These are phyloP conservation scores for Botrytis squamosa DNA, from an alignment of 2,329 filamentous ascomycete genomes.

Conservation along the genomic window DNA sequence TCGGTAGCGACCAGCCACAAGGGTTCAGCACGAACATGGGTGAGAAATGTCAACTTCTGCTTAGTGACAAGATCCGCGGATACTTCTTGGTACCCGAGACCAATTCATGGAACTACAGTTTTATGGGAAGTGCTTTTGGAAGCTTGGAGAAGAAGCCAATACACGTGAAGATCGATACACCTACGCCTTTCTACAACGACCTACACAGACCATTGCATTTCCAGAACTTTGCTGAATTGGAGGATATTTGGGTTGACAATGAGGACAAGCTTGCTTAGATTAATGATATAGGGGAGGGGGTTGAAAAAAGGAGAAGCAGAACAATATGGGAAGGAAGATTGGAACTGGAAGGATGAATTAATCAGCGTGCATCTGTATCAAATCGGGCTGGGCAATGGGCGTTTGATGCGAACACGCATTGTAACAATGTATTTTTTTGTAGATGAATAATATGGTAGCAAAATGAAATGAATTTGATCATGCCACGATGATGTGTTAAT, in stretches of 20 bases:
- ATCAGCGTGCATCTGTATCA: slow-evolving; percentile 14
- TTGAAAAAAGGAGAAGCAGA: not conserved
- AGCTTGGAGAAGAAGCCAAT: slow-evolving; percentile 87
- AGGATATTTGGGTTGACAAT: slow-evolving; percentile 94
- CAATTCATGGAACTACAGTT: slow-evolving; percentile 94
- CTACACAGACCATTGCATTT: slow-evolving; percentile 93
- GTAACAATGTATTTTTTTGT: slow-evolving; percentile 9
- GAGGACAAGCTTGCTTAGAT: slow-evolving; percentile 86
- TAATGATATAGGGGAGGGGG: not conserved
- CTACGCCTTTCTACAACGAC: slow-evolving; percentile 85
- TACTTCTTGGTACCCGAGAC: slow-evolving; percentile 95
- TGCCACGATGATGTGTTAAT: not conserved
- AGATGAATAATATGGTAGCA: slow-evolving; percentile 16
- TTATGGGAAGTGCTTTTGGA: slow-evolving; percentile 88
- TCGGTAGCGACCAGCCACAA: slow-evolving; percentile 85
- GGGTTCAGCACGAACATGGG: slow-evolving; percentile 92
- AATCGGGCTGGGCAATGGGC: slow-evolving; percentile 4
- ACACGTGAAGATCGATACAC: slow-evolving; percentile 91
- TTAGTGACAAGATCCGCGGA: slow-evolving; percentile 90
- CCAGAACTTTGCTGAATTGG: slow-evolving; percentile 93
- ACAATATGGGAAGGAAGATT: not conserved
- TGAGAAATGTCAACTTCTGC: slow-evolving; percentile 88
- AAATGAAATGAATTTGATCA: slow-evolving; percentile 7
- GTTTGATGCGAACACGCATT: slow-evolving; percentile 15
- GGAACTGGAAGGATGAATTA: slow-evolving; percentile 2